Evolutionary conservation across 257 asterid species (phyloP).

Genomic region (Solanum okadae): DNA sequence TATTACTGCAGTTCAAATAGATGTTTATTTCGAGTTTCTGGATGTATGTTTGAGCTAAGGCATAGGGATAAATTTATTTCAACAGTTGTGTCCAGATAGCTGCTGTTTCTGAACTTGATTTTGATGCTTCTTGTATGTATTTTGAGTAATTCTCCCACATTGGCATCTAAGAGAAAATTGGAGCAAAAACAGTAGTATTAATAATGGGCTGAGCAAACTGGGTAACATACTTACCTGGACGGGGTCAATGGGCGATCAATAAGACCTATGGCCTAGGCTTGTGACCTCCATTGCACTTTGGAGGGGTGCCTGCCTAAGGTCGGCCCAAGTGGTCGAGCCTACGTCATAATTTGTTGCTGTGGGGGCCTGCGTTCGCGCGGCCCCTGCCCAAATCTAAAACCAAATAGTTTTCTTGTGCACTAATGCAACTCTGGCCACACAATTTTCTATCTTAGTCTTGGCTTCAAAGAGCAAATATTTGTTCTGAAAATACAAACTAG

Average conservation of each 20-base stretch:
- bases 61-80: not conserved
- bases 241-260: slow-evolving; percentile 19
- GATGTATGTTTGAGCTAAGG: not conserved
- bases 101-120: not conserved
- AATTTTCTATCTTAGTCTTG: not conserved
- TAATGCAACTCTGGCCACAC: too few relatives aligned
- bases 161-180: not conserved
- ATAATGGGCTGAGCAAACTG: not conserved
- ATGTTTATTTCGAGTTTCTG: too few relatives aligned
- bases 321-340: slow-evolving; percentile 11
- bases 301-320: slow-evolving; percentile 27
- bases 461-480: not conserved
- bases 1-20: too few relatives aligned
- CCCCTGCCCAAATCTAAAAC: not conserved
- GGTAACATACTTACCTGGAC: slow-evolving; percentile 27
- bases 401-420: not conserved
- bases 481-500: not conserved
- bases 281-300: slow-evolving; percentile 22
- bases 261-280: slow-evolving; percentile 32
- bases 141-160: not conserved
- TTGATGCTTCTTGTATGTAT: not conserved
- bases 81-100: not conserved
- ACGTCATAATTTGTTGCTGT: not conserved
- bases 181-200: not conserved
- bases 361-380: not conserved